Evolutionary conservation across 257 asterid species (phyloP), one percentile per base, ranked within the genome.

Genomic region (Fraxinus quadrangulata): DNA sequence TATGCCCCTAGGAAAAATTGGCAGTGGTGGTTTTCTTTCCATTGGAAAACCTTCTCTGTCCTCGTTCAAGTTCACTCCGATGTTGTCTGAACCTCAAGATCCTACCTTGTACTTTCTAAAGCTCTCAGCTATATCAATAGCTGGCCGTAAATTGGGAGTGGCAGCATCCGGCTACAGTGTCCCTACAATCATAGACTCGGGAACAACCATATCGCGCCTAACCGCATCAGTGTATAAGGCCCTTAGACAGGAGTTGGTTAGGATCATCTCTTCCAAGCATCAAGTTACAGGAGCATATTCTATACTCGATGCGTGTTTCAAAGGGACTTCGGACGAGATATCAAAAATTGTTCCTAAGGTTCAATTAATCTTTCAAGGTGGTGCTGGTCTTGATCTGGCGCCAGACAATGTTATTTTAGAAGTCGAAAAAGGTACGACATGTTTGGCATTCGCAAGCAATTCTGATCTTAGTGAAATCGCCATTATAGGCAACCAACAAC

Each of bases 401-500:
- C 80, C 92, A 0, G 34, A 56, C 1, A 89, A 89, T 36, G 82
- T 89, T 0, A 33, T 89, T 16, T 23, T 86, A 24, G 91, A 89
- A 42, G 88, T 87, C n/a, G 86, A 83, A 72, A 78, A 84, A 31
- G 92, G 92, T 47, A 89, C 85, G 8, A 87, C 86, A 3, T 89
- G 93, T 69, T 28, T 89, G 86, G 84, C 91, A 6, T 80, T 89
- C 9, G 93, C 93, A 0, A 83, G 70, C 1, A 87, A 79, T 72
- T 71, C 85, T 34, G 77, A 74, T 61, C 45, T 73, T 28, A 34
- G 75, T 0, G 83, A 70, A 8, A 42, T 78, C 4, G 82, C 87
- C 17, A 89, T 89, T 34, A 82, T 89, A 21, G 93, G 93, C 10
- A 89, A 87, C 80, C 86, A 78, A 81, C 93, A 89, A 33, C 93